Base-by-base conservation (phyloP, 371 early-diverging fungal species). In the Smittium mucronatum region DNA sequence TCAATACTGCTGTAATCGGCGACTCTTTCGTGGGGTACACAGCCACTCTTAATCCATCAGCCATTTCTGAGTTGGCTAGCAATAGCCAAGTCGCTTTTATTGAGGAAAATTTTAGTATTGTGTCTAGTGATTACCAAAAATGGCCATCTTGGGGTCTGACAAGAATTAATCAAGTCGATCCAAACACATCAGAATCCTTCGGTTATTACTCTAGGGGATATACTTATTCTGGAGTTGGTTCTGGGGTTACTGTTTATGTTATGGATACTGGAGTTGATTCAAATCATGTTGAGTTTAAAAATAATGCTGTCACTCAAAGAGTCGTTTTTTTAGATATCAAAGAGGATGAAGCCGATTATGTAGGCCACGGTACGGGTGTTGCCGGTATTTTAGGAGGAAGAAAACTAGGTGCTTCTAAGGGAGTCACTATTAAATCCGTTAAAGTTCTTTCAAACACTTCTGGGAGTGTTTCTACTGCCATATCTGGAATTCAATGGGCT, bases 361-460 rank as follows among this genome's bases (percentile, higher is more conserved):
- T 47, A 11, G 47, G 47, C 47, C 65, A 65, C n/a, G 65, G 65
- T 1, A 65, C 65, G 2, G 65, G 30, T 2, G 65, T 65, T 28
- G 21, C 65, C 2, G 65, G 65, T 8, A 36, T 65, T 65, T n/a
- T 65, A 8, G 65, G 65, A 65, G 65, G 65, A 33, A 33, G 36
- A 33, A 65, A 36, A 65, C 26, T 36, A 21, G 65, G 65, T 31
- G 65, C 36, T n/a, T 26, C 65, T 2, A 65, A 65, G 34, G 65
- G 34, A 34, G 65, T 33, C 34, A 65, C 2, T 32, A n/a, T 65
- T 11, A 65, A 65, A n/a, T 65, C 65, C 5, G 34, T 65, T 2
- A 65, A 65, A 33, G 65, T 65, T 1, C 32, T 65, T n/a, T n/a
- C 32, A 11, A 65, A 65, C 2, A 65, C 5, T 33, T 21, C 34